These are phyloP conservation scores for Metschnikowia lunata DNA, from an alignment of 805 yeast species.

Conservation along the genomic window DNA sequence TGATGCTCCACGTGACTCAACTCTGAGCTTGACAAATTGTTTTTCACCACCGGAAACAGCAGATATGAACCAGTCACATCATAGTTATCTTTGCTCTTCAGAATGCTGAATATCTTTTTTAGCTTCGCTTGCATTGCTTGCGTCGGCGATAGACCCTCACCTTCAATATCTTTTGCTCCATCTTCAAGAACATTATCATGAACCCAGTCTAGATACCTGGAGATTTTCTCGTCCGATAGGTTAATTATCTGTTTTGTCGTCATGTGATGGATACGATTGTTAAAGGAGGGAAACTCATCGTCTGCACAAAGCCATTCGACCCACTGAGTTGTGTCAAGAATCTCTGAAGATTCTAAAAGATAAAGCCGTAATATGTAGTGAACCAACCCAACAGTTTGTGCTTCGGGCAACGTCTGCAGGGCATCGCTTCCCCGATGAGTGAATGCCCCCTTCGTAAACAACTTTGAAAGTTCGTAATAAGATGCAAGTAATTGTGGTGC, in stretches of 20 bases:
- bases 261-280: constrained; percentile 11
- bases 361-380: constrained; percentile 29
- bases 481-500: constrained; percentile 46
- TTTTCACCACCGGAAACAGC: constrained; percentile 2
- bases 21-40: constrained; percentile 4
- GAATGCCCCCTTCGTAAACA: constrained; percentile 9
- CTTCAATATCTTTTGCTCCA: constrained; percentile 14
- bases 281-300: constrained; percentile 8
- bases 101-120: constrained; percentile 26
- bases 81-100: too few species aligned
- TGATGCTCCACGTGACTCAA: background rate
- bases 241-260: constrained; percentile 30
- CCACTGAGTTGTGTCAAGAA: constrained; percentile 18
- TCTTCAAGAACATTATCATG: constrained; percentile 29
- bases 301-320: constrained; percentile 16
- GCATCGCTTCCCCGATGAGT: constrained; percentile 2
- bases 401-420: constrained; percentile 32
- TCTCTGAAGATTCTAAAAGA: constrained; percentile 13
- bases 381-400: constrained; percentile 30
- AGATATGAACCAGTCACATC: background rate
- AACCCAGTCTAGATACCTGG: constrained; percentile 50
- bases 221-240: constrained; percentile 47
- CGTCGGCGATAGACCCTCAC: constrained; percentile 14
- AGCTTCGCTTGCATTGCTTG: constrained; percentile 28
- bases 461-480: constrained; percentile 20